phyloP scores from a whole-genome alignment of 140 eudicot species.

The Erigeron philadelphicus region DNA sequence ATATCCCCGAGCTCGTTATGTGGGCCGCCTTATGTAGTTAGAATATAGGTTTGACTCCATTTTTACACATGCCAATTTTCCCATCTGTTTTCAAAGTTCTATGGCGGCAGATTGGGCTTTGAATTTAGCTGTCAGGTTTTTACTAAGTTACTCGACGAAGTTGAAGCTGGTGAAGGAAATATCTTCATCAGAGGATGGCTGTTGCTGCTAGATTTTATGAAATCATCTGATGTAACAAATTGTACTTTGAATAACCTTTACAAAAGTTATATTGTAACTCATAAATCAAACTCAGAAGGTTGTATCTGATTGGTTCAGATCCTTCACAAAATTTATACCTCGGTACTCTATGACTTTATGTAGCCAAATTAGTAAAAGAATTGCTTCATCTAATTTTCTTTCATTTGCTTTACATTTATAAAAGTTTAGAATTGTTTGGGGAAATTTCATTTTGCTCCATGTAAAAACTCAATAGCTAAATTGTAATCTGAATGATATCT shows the following conservation, averaged over 20 bases:
- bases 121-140: background rate
- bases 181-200: background rate
- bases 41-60: background rate
- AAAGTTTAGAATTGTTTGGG: too few species aligned
- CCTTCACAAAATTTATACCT: too few species aligned
- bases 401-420: too few species aligned
- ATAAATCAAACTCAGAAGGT: too few species aligned
- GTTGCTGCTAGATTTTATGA: background rate
- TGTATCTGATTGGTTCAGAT: too few species aligned
- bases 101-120: background rate
- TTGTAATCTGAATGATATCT: too few species aligned
- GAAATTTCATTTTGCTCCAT: too few species aligned
- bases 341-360: too few species aligned
- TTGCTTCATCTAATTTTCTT: too few species aligned
- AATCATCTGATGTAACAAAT: background rate
- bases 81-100: background rate
- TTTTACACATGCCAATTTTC: background rate
- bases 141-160: background rate
- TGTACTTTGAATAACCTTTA: background rate
- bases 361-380: too few species aligned
- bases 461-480: too few species aligned
- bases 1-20: conserved; percentile 77
- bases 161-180: background rate
- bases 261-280: too few species aligned
- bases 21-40: conserved; percentile 76